These are phyloP conservation scores for Solanum clarkiae DNA, from an alignment of 257 asterid genomes.

Conservation along the genomic window DNA sequence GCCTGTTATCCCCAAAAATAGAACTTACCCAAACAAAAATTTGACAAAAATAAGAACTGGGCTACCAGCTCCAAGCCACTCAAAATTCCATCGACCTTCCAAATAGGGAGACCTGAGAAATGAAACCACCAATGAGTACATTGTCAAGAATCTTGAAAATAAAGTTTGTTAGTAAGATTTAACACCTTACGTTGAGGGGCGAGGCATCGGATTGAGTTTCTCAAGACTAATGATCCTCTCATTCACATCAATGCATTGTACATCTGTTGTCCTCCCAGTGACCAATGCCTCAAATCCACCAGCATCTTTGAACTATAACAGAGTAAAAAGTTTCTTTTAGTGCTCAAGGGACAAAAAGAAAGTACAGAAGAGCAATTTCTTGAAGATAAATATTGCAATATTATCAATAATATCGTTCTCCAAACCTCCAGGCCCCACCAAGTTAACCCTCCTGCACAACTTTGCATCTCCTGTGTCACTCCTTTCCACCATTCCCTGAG, in stretches of 20 bases:
- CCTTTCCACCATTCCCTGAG: not conserved
- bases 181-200: slow-evolving; percentile 85
- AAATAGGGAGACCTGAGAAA: slow-evolving; percentile 58
- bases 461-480: not conserved
- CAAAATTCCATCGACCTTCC: slow-evolving; percentile 64
- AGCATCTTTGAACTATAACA: slow-evolving; percentile 59
- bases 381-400: not conserved
- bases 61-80: slow-evolving; percentile 78
- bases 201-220: slow-evolving; percentile 81
- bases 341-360: not conserved
- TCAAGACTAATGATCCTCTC: slow-evolving; percentile 66
- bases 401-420: not conserved
- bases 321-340: not conserved
- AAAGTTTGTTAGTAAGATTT: slow-evolving; percentile 4
- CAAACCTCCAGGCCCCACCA: not conserved
- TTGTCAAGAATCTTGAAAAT: not conserved
- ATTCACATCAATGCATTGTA: slow-evolving; percentile 60
- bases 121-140: slow-evolving; percentile 8
- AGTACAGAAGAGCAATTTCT: not conserved
- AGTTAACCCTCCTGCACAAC: not conserved
- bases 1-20: not conserved
- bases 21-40: slow-evolving; percentile 50
- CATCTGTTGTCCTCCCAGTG: slow-evolving; percentile 48
- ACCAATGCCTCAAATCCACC: slow-evolving; percentile 72
- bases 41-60: slow-evolving; percentile 55